Conservation (phyloP, 176 grass and related monocot genomes). For the Hordeum marinum region DNA sequence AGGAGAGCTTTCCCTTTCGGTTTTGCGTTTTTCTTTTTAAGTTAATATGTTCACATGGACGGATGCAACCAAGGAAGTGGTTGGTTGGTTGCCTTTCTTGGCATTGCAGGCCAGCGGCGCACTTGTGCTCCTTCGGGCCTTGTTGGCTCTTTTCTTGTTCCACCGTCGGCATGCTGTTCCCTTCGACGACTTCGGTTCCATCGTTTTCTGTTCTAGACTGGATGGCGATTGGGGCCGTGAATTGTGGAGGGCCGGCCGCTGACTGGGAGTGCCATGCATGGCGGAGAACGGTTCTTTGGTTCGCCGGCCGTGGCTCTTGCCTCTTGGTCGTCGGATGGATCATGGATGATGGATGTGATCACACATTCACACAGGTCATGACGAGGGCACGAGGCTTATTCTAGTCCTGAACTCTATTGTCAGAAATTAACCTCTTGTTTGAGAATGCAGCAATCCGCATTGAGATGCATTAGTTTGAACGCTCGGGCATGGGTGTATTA, state of each 20-base stretch:
- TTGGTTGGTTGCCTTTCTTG: neutral
- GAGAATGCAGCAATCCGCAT: neutral
- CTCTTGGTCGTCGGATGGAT: neutral
- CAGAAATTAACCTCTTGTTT: neutral
- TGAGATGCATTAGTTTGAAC: neutral
- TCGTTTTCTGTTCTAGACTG: neutral
- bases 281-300: neutral
- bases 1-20: neutral
- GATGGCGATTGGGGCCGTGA: neutral
- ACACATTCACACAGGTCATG: neutral
- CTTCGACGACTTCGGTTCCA: neutral
- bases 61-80: slow-evolving; percentile 18
- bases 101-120: neutral
- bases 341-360: neutral
- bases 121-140: too few species aligned
- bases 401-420: neutral
- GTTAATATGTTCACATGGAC: neutral
- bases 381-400: neutral
- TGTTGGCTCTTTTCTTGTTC: neutral
- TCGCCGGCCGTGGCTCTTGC: neutral
- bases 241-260: neutral
- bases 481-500: too few species aligned
- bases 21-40: neutral
- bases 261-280: neutral
- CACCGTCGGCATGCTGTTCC: neutral